A percentile compares a stretch with the other conserved stretches of the same genome.
These are phyloP conservation scores for Zasmidium angulare DNA, from an alignment of 2,329 filamentous ascomycete species.

Conservation along the genomic window DNA sequence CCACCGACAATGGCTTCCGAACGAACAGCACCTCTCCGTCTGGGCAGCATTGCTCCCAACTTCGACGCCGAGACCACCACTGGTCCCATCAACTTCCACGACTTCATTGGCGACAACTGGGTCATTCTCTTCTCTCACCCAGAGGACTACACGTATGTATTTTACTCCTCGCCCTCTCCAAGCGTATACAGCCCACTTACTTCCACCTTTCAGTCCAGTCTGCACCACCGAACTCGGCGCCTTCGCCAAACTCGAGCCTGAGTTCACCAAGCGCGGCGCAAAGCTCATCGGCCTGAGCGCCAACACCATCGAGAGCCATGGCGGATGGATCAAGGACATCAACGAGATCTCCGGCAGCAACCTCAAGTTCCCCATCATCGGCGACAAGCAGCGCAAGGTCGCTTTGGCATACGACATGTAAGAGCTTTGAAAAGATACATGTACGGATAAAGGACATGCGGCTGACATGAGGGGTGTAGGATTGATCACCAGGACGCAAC, in stretches of 20 bases:
- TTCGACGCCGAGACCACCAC: slow-evolving; percentile 68
- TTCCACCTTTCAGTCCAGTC: slow-evolving; percentile 40
- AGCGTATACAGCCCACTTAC: not conserved
- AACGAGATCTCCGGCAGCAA: slow-evolving; percentile 51
- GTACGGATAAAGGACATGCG: not conserved
- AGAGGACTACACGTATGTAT: slow-evolving; percentile 52
- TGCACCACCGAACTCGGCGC: slow-evolving; percentile 65
- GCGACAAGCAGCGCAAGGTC: slow-evolving; percentile 54
- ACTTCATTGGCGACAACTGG: slow-evolving; percentile 70
- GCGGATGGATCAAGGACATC: slow-evolving; percentile 54
- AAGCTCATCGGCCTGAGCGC: slow-evolving; percentile 61
- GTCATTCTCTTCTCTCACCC: slow-evolving; percentile 71
- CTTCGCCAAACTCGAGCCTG: slow-evolving; percentile 63
- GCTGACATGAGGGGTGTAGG: slow-evolving; percentile 32
- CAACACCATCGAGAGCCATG: slow-evolving; percentile 53
- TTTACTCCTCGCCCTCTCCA: not conserved
- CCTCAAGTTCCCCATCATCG: slow-evolving; percentile 54
- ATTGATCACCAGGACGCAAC: slow-evolving; percentile 57
- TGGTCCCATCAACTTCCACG: slow-evolving; percentile 68
- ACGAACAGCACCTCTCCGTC: slow-evolving; percentile 52
- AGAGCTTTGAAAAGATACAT: not conserved
- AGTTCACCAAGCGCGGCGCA: slow-evolving; percentile 62
- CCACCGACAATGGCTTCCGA: slow-evolving; percentile 1
- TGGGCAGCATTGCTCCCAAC: slow-evolving; percentile 67
- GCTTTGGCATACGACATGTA: slow-evolving; percentile 54